These are phyloP conservation scores for Diaporthe sp. DNA, from an alignment of 2,329 filamentous ascomycete species.

Conservation along the genomic window DNA sequence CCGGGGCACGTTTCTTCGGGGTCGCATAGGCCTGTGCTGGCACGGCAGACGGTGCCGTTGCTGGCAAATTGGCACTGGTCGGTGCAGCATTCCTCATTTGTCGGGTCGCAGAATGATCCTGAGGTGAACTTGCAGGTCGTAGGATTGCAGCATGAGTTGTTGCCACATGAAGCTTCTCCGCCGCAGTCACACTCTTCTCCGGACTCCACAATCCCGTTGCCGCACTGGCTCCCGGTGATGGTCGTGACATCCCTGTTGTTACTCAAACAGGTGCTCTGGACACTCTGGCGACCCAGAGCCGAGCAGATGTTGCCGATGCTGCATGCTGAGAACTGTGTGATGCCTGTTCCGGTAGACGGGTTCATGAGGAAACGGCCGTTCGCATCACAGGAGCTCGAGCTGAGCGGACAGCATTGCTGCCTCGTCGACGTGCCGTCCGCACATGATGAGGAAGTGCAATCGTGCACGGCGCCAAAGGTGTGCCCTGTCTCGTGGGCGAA, in stretches of 20 bases:
- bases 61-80: conserved; percentile 75
- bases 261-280: conserved; percentile 83
- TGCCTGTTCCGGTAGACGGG: conserved; percentile 81
- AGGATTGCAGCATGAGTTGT: conserved; percentile 87
- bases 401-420: conserved; percentile 85
- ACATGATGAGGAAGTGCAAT: conserved; percentile 83
- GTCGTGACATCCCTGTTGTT: conserved; percentile 87
- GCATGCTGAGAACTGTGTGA: conserved; percentile 88
- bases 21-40: conserved; percentile 86
- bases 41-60: conserved; percentile 81
- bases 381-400: conserved; percentile 77
- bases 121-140: conserved; percentile 87
- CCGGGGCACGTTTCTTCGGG: conserved; percentile 88
- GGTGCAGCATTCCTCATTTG: conserved; percentile 87
- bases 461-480: conserved; percentile 96
- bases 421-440: conserved; percentile 65
- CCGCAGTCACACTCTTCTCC: conserved; percentile 98
- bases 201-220: conserved; percentile 95
- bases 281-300: conserved; percentile 81
- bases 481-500: conserved; percentile 96
- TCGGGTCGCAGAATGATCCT: conserved; percentile 82
- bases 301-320: conserved; percentile 95
- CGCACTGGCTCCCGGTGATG: conserved; percentile 87
- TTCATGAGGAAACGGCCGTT: conserved; percentile 93
- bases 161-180: conserved; percentile 77